A percentile compares a stretch with the other conserved stretches of the same genome.
phyloP scores from a whole-genome alignment of 1,284 basidiomycete genomes.

The Austroboletus novae-zelandiae region DNA sequence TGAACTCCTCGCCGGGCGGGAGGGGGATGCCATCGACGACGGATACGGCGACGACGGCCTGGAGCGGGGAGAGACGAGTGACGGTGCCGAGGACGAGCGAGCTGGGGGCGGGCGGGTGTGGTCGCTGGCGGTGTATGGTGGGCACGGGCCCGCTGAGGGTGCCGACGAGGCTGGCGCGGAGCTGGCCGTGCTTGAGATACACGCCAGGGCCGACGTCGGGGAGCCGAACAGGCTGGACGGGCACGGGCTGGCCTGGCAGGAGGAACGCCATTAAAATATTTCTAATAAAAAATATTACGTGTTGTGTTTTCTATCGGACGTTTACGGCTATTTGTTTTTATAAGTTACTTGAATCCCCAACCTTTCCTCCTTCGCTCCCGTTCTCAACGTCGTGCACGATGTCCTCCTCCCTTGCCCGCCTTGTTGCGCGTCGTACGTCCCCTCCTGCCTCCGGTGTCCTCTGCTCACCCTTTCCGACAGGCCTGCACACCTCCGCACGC shows the following conservation, averaged over 20 bases:
- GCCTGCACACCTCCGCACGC: slow-evolving; percentile 78
- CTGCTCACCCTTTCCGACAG: slow-evolving; percentile 41
- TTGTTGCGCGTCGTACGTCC: slow-evolving; percentile 64
- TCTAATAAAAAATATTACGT: not conserved
- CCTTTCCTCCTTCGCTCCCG: slow-evolving; percentile 4
- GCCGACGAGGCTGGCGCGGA: slow-evolving; percentile 76
- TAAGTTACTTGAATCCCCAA: slow-evolving; percentile 14
- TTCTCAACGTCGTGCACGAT: slow-evolving; percentile 38
- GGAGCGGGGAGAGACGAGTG: slow-evolving; percentile 82
- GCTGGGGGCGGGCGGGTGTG: slow-evolving; percentile 68
- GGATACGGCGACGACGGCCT: slow-evolving; percentile 85
- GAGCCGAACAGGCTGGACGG: slow-evolving; percentile 53
- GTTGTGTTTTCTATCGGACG: no score
- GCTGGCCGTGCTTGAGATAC: slow-evolving; percentile 62
- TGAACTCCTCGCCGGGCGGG: slow-evolving; percentile 89
- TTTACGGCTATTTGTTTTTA: slow-evolving; percentile 13
- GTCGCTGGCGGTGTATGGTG: slow-evolving; percentile 56
- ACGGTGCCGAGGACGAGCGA: slow-evolving; percentile 78
- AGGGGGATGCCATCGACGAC: slow-evolving; percentile 91
- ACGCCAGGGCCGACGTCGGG: slow-evolving; percentile 68
- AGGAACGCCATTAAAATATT: slow-evolving; percentile 39
- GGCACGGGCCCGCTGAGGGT: slow-evolving; percentile 45
- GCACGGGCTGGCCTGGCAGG: slow-evolving; percentile 82
- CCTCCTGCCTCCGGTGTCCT: not conserved
- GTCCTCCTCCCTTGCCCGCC: slow-evolving; percentile 61